phyloP scores from a whole-genome alignment of 2,329 filamentous ascomycete species.

The Graphilbum sp. region DNA sequence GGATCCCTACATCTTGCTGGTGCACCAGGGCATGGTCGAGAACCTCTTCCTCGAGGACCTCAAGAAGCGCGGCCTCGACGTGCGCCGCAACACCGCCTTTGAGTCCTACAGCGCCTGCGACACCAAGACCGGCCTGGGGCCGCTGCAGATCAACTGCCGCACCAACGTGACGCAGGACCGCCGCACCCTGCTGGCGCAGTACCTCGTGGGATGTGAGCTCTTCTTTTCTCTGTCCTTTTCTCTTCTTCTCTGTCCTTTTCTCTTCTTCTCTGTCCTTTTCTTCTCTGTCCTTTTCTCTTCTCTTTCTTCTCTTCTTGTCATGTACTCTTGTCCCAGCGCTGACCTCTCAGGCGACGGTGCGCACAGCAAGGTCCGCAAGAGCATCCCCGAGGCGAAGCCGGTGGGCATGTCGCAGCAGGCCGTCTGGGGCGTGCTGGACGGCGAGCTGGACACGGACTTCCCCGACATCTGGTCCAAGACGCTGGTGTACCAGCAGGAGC shows the following conservation, averaged over 20 bases:
- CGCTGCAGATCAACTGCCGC: constrained; percentile 33
- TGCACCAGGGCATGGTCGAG: constrained; percentile 64
- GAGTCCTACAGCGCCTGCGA: constrained; percentile 36
- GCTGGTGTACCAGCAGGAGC: constrained; percentile 47
- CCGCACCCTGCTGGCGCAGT: constrained; percentile 33
- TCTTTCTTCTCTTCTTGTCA: background rate
- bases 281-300: background rate
- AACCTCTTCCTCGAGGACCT: constrained; percentile 54
- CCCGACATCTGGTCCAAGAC: constrained; percentile 64
- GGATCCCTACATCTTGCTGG: constrained; percentile 37
- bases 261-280: background rate
- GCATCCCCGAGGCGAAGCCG: constrained; percentile 27
- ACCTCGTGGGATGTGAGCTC: constrained; percentile 47
- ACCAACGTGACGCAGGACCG: constrained; percentile 34
- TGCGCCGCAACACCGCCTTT: constrained; percentile 49
- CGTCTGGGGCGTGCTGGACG: constrained; percentile 57
- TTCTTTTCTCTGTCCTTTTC: too few species aligned
- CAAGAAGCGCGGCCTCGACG: constrained; percentile 42
- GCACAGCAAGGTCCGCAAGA: constrained; percentile 51
- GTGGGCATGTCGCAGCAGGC: constrained; percentile 15
- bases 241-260: too few species aligned
- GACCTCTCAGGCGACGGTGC: constrained; percentile 44
- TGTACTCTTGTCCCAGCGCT: background rate
- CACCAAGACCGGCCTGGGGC: constrained; percentile 23
- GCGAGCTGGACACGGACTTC: constrained; percentile 54